A percentile compares a stretch with the other conserved stretches of the same genome.
phyloP scores from a whole-genome alignment of 495 filamentous ascomycete genomes.

The Beverwykella pulmonaria region DNA sequence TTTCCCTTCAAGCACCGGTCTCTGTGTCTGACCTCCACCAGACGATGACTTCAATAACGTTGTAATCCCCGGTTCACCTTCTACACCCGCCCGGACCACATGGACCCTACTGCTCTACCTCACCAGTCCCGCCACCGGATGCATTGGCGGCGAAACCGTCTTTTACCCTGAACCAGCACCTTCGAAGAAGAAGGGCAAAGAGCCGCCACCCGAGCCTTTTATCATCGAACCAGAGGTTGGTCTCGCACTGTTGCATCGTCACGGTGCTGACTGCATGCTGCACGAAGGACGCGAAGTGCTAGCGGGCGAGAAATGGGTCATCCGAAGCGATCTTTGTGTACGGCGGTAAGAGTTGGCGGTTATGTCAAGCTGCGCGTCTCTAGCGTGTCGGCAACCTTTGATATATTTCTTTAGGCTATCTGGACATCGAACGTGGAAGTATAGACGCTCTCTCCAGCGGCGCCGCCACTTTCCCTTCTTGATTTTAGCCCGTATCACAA shows the following conservation, averaged over 20 bases:
- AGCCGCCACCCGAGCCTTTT: slow-evolving; percentile 53
- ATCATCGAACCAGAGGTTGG: slow-evolving; percentile 75
- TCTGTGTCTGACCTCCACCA: slow-evolving; percentile 39
- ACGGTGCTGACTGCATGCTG: slow-evolving; percentile 85
- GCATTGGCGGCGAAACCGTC: slow-evolving; percentile 82
- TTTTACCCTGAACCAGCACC: slow-evolving; percentile 77
- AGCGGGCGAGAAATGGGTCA: slow-evolving; percentile 88
- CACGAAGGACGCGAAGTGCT: slow-evolving; percentile 83
- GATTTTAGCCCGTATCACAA: no score
- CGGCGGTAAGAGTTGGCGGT: slow-evolving; percentile 46
- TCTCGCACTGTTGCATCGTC: slow-evolving; percentile 82
- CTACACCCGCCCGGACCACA: slow-evolving; percentile 73
- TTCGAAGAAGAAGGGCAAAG: slow-evolving; percentile 49
- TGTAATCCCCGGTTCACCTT: slow-evolving; percentile 53
- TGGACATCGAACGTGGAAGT: no score
- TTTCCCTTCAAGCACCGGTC: neutral
- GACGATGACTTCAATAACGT: slow-evolving; percentile 80
- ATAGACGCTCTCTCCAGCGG: no score
- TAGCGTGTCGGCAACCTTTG: no score
- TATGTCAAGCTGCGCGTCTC: neutral
- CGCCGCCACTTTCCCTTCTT: no score
- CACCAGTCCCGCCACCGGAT: slow-evolving; percentile 66
- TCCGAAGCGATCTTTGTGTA: slow-evolving; percentile 85
- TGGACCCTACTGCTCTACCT: slow-evolving; percentile 94
- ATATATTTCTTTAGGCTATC: no score